A percentile compares a stretch with the other conserved stretches of the same genome.
These are phyloP conservation scores for Colletotrichum kahawae DNA, from an alignment of 2,329 filamentous ascomycete species.

Conservation along the genomic window DNA sequence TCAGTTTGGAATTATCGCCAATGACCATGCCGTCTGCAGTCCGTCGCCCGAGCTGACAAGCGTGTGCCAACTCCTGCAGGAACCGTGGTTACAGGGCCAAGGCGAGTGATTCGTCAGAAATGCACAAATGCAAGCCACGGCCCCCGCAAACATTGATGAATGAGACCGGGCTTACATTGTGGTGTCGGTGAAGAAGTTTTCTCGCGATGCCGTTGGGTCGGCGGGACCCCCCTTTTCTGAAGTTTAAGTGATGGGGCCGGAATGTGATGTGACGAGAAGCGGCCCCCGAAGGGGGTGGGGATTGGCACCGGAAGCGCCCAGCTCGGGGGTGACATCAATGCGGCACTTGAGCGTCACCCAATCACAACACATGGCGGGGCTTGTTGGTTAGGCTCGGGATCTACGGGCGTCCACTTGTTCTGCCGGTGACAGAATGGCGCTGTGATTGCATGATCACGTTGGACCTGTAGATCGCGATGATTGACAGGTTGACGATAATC, in stretches of 20 bases:
- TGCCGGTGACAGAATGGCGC: not conserved
- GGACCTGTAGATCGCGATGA: not conserved
- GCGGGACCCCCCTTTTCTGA: not conserved
- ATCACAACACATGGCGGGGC: not conserved
- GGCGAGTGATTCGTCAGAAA: not conserved
- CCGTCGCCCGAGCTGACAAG: not conserved
- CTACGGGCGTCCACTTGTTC: not conserved
- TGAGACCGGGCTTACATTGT: not conserved
- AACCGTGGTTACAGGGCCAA: not conserved
- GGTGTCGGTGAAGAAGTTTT: not conserved
- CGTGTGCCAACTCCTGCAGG: not conserved
- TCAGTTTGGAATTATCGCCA: not conserved
- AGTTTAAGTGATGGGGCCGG: not conserved
- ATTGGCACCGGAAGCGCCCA: slow-evolving; percentile 23
- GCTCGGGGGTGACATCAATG: not conserved
- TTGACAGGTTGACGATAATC: not conserved
- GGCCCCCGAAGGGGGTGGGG: not conserved
- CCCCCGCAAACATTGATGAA: not conserved
- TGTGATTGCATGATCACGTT: not conserved
- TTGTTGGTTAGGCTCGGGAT: slow-evolving; percentile 10
- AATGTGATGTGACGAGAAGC: slow-evolving; percentile 17
- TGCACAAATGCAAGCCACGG: not conserved
- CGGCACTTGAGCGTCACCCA: not conserved
- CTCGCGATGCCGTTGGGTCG: not conserved
- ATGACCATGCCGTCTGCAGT: not conserved